Evolutionary conservation across 2,329 filamentous ascomycete species (phyloP), one percentile per base, ranked within the genome.

Genomic region (Hawksworthiomyces lignivorus): DNA sequence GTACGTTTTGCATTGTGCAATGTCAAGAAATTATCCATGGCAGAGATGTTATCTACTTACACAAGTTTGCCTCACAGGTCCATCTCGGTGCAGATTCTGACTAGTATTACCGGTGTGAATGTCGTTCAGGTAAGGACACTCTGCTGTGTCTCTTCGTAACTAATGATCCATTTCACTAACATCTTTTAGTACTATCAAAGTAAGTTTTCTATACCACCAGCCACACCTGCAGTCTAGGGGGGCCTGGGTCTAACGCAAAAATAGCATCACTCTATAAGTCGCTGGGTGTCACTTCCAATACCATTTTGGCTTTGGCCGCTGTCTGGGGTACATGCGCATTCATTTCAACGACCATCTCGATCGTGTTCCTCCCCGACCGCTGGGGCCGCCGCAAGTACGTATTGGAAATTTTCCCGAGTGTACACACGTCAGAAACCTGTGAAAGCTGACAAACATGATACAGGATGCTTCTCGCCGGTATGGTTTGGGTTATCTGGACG

Each of bases 51-150:
- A 15, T n/a, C 7, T 4, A 22, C 12, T 14, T 8, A 24, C 19
- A 14, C 8, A 45, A 61, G 58, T 18, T 17, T 33, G 18, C n/a
- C 1, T 4, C 41, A 61, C 58, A 17, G 38, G 4, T 70, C 68
- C 1, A 70, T 77, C 50, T 67, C 68, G 3, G 73, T 75, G 3
- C 73, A 77, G 55, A 75, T 71, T 3, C 73, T 77, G 68, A 77
- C 73, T 0, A 68, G 64, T 48, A 51, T 76, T 29, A 77, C 73
- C 1, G 73, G 73, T 10, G 69, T 76, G 28, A 77, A 77, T 50
- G 73, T 76, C 1, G 75, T 77, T 28, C 72, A 60, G 36, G 54
- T 63, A 61, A 45, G 67, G 59, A 17, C 14, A 4, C 11, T 19
- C 14, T 28, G n/a, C 11, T 8, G 9, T 3, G 10, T 21, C 17